Evolutionary conservation across 768 basidiomycete genomes (phyloP).

Genomic region (Mycena leptocephala): DNA sequence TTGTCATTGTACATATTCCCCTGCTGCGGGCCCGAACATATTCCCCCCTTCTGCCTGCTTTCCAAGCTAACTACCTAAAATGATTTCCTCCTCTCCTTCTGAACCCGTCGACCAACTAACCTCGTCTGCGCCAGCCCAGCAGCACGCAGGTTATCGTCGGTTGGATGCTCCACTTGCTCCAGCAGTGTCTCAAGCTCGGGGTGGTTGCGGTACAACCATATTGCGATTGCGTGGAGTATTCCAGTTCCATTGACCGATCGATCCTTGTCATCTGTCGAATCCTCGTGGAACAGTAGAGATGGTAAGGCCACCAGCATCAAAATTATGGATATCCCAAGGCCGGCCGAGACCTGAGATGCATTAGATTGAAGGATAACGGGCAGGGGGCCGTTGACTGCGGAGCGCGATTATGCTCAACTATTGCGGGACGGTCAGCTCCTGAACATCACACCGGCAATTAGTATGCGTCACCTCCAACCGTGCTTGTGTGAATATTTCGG

Average conservation of each 20-base stretch:
- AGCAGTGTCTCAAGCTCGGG: background rate
- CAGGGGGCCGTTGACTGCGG: too few species aligned
- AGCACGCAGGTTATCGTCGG: background rate
- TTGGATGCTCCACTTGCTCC: background rate
- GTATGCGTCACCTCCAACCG: too few species aligned
- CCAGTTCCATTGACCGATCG: background rate
- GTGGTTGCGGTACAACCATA: conserved; percentile 6
- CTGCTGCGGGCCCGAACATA: too few species aligned
- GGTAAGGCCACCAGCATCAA: background rate
- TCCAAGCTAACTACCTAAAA: background rate
- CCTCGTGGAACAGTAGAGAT: background rate
- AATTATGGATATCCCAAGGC: background rate
- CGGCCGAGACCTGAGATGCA: background rate
- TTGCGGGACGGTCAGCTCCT: too few species aligned
- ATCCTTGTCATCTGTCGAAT: background rate
- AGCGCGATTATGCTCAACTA: too few species aligned
- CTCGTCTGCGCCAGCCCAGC: conserved; percentile 3
- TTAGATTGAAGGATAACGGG: background rate
- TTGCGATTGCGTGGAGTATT: background rate
- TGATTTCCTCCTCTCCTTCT: background rate
- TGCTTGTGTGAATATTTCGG: too few species aligned
- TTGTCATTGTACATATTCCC: too few species aligned
- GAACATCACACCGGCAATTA: too few species aligned
- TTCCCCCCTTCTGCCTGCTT: background rate
- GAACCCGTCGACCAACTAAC: background rate